Conservation (phyloP, 306 rosid genomes). For the Acacia acuminata region DNA sequence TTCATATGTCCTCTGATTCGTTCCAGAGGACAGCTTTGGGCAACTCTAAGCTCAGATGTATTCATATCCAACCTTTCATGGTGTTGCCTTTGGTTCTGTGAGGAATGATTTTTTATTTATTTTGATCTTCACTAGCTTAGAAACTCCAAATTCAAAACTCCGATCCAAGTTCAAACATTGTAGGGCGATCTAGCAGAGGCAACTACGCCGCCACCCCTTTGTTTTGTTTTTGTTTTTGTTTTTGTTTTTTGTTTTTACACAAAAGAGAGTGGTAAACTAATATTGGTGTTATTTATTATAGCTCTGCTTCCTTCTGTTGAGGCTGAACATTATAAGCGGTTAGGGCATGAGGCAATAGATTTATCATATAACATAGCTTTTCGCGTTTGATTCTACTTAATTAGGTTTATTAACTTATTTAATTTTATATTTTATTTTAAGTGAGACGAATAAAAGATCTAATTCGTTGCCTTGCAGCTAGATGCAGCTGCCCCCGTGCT, state of each 20-base stretch:
- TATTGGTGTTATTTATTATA: conserved; percentile 1
- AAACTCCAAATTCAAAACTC: not conserved
- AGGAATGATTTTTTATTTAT: not conserved
- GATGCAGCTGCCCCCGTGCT: conserved; percentile 91
- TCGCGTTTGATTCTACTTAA: conserved; percentile 9
- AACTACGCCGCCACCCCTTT: not conserved
- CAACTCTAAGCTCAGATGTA: not conserved
- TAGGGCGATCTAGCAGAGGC: not conserved
- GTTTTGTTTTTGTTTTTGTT: not conserved
- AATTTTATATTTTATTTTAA: conserved; percentile 2
- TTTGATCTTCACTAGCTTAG: not conserved
- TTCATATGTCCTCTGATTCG: conserved; percentile 1
- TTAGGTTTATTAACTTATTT: not conserved
- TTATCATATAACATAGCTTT: not conserved
- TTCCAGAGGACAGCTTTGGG: not conserved
- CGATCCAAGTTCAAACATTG: not conserved
- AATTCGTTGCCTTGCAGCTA: conserved; percentile 55
- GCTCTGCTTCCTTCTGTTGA: not conserved
- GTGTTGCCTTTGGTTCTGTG: not conserved
- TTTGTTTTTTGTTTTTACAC: no score
- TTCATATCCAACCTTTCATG: not conserved
- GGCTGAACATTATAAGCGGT: conserved; percentile 4
- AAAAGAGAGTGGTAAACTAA: not conserved
- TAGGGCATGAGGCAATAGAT: conserved; percentile 3
- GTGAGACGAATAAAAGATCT: conserved; percentile 11